Evolutionary conservation across 495 filamentous ascomycete species (phyloP), one percentile per base, ranked within the genome.

Genomic region (Aspergillus coremiiformis): DNA sequence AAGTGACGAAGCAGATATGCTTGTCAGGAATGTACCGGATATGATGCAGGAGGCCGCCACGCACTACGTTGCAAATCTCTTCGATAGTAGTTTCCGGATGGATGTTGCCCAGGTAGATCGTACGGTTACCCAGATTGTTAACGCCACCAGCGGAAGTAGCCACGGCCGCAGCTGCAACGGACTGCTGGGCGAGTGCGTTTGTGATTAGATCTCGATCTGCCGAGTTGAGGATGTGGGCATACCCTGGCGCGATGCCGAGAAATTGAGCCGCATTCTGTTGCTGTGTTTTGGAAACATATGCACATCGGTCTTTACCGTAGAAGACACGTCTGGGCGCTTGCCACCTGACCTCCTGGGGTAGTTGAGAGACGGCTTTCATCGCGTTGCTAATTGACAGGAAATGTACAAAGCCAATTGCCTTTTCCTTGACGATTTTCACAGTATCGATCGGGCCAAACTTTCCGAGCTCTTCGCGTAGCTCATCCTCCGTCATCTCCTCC

Each of bases 21-120:
- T 98, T 98, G 74, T 98, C 93, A 22, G 93, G 94, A 59, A 98
- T 98, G 71, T 96, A 98, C 48, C 93, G 89, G 69, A 98, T 93
- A 67, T 98, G 93, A 66, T 98, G 93, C 62, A 98, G 75, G 52
- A 96, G 75, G 54, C 91, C 91, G 39, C 91, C 91, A 44, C 91
- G 84, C 23, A 96, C 91, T 43, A 96, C 91, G 61, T 96, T 96
- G 75, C 91, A 96, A 66, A 96, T 96, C 67, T 96, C 93, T 70
- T 97, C 93, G 58, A 96, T 92, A 2, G 93, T 97, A 1, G 93
- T 98, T 70, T 98, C 93, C 0, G 93, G 93, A 67, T 98, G 93
- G 58, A 98, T 98, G 71, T 98, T 98, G 56, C 93, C 93, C 10
- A 98, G 81, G 62, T 98, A 98, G 52, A 97, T 95, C 19, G 93